Evolutionary conservation across 2,329 filamentous ascomycete genomes (phyloP), one percentile per base, ranked within the genome.

Genomic region (Tolypocladium paradoxum): DNA sequence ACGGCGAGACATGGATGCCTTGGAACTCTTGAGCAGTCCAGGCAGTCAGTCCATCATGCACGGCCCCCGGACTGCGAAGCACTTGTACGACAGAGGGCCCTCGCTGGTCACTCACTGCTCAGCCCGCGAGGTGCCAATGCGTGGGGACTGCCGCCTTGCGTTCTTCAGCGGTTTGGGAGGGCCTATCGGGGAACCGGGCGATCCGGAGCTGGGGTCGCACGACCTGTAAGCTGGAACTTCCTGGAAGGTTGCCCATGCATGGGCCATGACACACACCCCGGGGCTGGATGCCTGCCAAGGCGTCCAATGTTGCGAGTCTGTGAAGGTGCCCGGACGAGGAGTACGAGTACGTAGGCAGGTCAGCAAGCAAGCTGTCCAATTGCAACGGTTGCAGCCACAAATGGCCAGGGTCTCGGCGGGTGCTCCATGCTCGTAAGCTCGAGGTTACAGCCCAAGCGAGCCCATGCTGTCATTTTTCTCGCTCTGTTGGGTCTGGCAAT

Each of bases 121-220:
- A 5, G 22, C 12, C 40, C 24, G 24, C 40, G 40, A 27, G 16
- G 40, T 24, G 43, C 11, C 9, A 33, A 3, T 31, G 43, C 43
- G 8, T 2, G 43, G 18, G 3, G 18, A 20, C 43, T 12, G 27
- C 9, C 18, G 18, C 43, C 27, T 14, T 47, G 43, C 18, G 16
- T 33, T 51, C 38, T 45, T 36, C 49, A 35, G 27, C 49, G 38
- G 27, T 16, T 24, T 16, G 20, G 18, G 27, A 36, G 20, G 33
- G 18, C 29, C 27, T 33, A 24, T 47, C 50, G 33, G 43, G 43
- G 31, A 47, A 37, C 45, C 50, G 50, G 43, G 43, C 45, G 33
- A 52, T 38, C 43, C 50, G 35, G 27, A 47, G 20, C 22, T 50
- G 45, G 24, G 22, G 50, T 52, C 29, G 33, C 50, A 52, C 50